Percentiles rank a stretch among this genome's conserved stretches.
Evolutionary conservation across 108 stramenopile species (phyloP).

Genomic region (Skeletonema tropicum): DNA sequence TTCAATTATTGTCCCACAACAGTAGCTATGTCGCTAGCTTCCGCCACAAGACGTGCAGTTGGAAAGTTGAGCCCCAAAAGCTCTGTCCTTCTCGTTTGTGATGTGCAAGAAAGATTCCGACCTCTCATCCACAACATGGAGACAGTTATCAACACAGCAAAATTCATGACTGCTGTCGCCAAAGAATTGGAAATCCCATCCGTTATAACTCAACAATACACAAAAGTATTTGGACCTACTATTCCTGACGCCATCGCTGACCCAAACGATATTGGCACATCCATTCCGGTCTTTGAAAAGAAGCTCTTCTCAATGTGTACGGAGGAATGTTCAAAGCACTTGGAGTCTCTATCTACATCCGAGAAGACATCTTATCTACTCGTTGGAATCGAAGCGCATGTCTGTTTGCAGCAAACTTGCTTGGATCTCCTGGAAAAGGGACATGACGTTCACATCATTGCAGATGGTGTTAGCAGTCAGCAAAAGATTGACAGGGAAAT

Average conservation of each 20-base stretch:
- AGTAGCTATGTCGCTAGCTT: slow-evolving; percentile 34
- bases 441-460: slow-evolving; percentile 88
- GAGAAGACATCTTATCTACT: slow-evolving; percentile 67
- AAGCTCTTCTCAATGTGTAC: slow-evolving; percentile 95
- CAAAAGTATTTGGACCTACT: slow-evolving; percentile 92
- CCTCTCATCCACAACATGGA: slow-evolving; percentile 82
- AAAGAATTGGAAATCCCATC: slow-evolving; percentile 83
- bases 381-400: slow-evolving; percentile 97
- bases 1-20: not conserved
- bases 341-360: slow-evolving; percentile 39
- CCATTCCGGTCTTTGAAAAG: slow-evolving; percentile 84
- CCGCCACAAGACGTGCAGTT: slow-evolving; percentile 49
- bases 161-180: slow-evolving; percentile 89
- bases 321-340: slow-evolving; percentile 63
- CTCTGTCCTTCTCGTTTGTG: slow-evolving; percentile 88
- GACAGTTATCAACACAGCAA: slow-evolving; percentile 79
- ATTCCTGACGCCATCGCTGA: slow-evolving; percentile 70
- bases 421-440: slow-evolving; percentile 88
- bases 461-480: slow-evolving; percentile 87
- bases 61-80: slow-evolving; percentile 82
- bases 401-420: slow-evolving; percentile 93
- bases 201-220: slow-evolving; percentile 96
- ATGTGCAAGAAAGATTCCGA: slow-evolving; percentile 96
- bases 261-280: slow-evolving; percentile 49
- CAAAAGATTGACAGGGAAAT: slow-evolving; percentile 80